A percentile compares a stretch with the other conserved stretches of the same genome.
Conservation (phyloP, 768 basidiomycete genomes). For the Pleurotus ostreatus region DNA sequence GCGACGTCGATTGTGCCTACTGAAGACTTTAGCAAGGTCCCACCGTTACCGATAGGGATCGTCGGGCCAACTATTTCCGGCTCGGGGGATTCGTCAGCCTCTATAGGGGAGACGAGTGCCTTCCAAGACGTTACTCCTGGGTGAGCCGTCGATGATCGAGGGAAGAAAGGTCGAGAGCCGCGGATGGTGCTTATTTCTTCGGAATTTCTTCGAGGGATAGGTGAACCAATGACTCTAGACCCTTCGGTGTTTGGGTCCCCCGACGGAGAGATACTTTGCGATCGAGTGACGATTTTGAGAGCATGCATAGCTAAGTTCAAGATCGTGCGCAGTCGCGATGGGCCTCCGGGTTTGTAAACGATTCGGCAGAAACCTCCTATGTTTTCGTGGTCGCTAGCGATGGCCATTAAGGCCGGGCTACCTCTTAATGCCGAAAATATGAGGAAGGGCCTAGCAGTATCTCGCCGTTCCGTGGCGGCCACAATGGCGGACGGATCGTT, state of each 20-base stretch:
- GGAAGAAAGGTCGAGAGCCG: slow-evolving; percentile 43
- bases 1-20: slow-evolving; percentile 44
- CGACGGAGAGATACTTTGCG: slow-evolving; percentile 19
- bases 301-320: slow-evolving; percentile 62
- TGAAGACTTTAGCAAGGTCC: slow-evolving; percentile 68
- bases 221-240: slow-evolving; percentile 4
- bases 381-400: slow-evolving; percentile 67
- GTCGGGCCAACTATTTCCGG: slow-evolving; percentile 28
- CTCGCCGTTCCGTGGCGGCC: slow-evolving; percentile 51
- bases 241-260: slow-evolving; percentile 10
- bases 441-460: slow-evolving; percentile 65
- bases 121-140: slow-evolving; percentile 32
- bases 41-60: slow-evolving; percentile 53
- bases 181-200: slow-evolving; percentile 31
- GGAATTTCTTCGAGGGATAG: slow-evolving; percentile 40
- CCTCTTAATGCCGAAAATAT: slow-evolving; percentile 71
- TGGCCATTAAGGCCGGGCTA: slow-evolving; percentile 54
- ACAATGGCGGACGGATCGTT: slow-evolving; percentile 63
- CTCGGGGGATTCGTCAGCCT: slow-evolving; percentile 27
- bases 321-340: slow-evolving; percentile 62
- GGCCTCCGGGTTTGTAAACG: slow-evolving; percentile 86
- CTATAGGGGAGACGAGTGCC: slow-evolving; percentile 25
- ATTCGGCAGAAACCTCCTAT: slow-evolving; percentile 88
- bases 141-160: slow-evolving; percentile 46
- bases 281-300: slow-evolving; percentile 41